Evolutionary conservation across 2,329 filamentous ascomycete species (phyloP).

Genomic region (Cercospora sesami): DNA sequence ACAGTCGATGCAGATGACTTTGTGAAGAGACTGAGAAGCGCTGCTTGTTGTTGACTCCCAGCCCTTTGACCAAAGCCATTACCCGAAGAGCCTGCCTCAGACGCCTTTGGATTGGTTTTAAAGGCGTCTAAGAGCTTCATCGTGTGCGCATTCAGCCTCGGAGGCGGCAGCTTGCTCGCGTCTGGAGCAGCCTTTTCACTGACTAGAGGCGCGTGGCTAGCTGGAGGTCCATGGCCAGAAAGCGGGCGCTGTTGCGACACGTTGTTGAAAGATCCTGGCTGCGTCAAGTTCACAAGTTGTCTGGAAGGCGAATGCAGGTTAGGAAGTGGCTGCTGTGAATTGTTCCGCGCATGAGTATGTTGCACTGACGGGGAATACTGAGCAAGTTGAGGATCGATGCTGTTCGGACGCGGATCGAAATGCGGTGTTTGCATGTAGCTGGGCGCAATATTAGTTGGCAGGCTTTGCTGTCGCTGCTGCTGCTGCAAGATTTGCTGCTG

Average conservation of each 20-base stretch:
- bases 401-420: conserved; percentile 10
- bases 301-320: conserved; percentile 2
- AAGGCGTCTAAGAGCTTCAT: conserved; percentile 61
- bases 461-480: conserved; percentile 31
- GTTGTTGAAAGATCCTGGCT: conserved; percentile 4
- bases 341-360: not conserved
- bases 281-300: conserved; percentile 2
- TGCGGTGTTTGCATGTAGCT: conserved; percentile 12
- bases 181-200: conserved; percentile 51
- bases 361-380: not conserved
- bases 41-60: conserved; percentile 46
- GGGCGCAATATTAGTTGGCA: conserved; percentile 19
- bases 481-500: conserved; percentile 31
- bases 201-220: conserved; percentile 37
- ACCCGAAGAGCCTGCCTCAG: conserved; percentile 21
- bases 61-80: conserved; percentile 19
- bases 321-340: not conserved
- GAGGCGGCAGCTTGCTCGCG: conserved; percentile 58
- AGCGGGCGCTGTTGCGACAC: conserved; percentile 12
- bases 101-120: conserved; percentile 21
- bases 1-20: conserved; percentile 30
- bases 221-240: not conserved
- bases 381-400: conserved; percentile 1
- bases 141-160: conserved; percentile 59
- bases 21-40: conserved; percentile 50